phyloP scores from a whole-genome alignment of 495 filamentous ascomycete genomes.

The Neurospora intermedia region DNA sequence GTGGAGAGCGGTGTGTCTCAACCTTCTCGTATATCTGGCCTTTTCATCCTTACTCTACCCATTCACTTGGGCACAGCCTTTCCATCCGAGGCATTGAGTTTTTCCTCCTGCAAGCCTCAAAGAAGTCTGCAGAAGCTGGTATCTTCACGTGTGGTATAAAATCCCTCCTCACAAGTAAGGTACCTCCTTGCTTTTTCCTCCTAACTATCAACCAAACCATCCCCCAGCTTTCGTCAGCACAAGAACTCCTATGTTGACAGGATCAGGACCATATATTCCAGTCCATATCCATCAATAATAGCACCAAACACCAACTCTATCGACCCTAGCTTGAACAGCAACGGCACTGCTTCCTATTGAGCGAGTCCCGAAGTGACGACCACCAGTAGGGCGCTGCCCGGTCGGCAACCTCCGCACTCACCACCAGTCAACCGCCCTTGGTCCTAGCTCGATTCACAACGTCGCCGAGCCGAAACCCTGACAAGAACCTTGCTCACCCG shows the following conservation, averaged over 20 bases:
- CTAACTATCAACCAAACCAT: background rate
- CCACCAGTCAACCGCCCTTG: conserved; percentile 19
- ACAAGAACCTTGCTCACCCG: conserved; percentile 47
- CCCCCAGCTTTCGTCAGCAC: background rate
- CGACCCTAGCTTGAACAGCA: conserved; percentile 21
- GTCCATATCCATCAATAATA: conserved; percentile 12
- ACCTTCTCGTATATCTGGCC: background rate
- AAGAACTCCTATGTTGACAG: background rate
- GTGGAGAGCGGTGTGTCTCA: background rate
- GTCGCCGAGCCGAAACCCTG: conserved; percentile 15
- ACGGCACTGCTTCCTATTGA: conserved; percentile 13
- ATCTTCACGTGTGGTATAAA: background rate
- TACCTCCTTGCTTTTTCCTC: background rate
- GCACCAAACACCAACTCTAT: conserved; percentile 10
- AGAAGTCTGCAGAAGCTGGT: background rate
- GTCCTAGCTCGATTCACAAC: conserved; percentile 14
- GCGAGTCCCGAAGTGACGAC: conserved; percentile 32
- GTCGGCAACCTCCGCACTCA: conserved; percentile 43
- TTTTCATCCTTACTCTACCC: background rate
- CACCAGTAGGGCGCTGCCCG: conserved; percentile 31
- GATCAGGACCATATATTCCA: background rate
- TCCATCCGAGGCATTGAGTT: background rate
- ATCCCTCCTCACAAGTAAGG: background rate
- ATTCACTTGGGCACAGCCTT: background rate
- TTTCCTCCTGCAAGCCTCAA: background rate